These are phyloP conservation scores for Cyamopsis tetragonoloba DNA, from an alignment of 306 rosid genomes.

Conservation along the genomic window DNA sequence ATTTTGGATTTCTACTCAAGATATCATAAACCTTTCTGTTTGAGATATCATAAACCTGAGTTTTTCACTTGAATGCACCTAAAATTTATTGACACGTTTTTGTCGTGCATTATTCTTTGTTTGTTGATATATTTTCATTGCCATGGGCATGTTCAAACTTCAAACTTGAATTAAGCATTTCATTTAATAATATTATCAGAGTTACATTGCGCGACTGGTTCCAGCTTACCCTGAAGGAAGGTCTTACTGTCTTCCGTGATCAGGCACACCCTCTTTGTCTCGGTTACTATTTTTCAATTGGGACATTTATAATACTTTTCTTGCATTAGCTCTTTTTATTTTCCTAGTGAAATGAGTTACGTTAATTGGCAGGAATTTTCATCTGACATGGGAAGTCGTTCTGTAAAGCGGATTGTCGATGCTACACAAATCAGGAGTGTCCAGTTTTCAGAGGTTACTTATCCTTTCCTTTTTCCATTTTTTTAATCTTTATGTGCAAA, in stretches of 20 bases:
- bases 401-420: slow-evolving; percentile 83
- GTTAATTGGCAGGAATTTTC: slow-evolving; percentile 78
- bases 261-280: slow-evolving; percentile 48
- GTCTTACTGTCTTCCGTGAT: slow-evolving; percentile 96
- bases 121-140: background rate
- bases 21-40: too few species aligned
- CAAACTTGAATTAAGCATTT: slow-evolving; percentile 27
- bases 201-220: slow-evolving; percentile 99
- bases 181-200: slow-evolving; percentile 46
- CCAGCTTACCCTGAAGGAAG: slow-evolving; percentile 99
- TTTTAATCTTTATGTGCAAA: background rate
- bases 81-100: background rate
- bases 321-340: background rate
- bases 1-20: background rate
- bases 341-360: background rate
- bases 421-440: slow-evolving; percentile 81
- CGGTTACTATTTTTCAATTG: background rate
- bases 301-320: background rate
- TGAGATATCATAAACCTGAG: background rate
- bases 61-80: background rate
- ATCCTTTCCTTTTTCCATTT: background rate
- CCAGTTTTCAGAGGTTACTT: slow-evolving; percentile 92
- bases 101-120: slow-evolving; percentile 1
- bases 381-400: slow-evolving; percentile 94
- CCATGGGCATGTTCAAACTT: background rate